Percentiles rank a stretch among this genome's conserved stretches.
Evolutionary conservation across 371 early-diverging fungal species (phyloP).

Genomic region (Mucor indicus): DNA sequence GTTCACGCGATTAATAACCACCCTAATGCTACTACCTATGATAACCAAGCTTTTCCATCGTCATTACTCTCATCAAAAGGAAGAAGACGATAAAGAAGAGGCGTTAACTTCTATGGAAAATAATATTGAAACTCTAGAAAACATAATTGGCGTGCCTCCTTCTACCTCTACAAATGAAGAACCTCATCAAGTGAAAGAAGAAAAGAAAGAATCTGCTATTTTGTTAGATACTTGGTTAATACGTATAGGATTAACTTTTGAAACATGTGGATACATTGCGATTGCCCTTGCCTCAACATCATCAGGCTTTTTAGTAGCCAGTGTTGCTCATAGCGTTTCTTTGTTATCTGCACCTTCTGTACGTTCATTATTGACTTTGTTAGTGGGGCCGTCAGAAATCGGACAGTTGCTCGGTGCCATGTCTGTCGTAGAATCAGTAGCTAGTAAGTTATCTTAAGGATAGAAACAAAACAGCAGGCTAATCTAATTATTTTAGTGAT

Average conservation of each 20-base stretch:
- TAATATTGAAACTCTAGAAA: too few species aligned
- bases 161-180: too few species aligned
- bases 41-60: conserved; percentile 6
- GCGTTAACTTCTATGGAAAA: too few species aligned
- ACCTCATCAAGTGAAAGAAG: too few species aligned
- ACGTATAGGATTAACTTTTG: conserved; percentile 45
- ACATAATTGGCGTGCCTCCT: too few species aligned
- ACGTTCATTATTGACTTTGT: conserved; percentile 35
- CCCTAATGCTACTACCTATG: conserved; percentile 27
- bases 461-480: too few species aligned
- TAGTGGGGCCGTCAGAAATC: conserved; percentile 45
- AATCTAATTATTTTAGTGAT: conserved; percentile 26
- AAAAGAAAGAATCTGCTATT: too few species aligned
- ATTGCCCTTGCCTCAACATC: conserved; percentile 32
- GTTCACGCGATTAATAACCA: conserved; percentile 17
- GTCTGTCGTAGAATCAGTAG: conserved; percentile 48
- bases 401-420: conserved; percentile 50
- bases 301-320: conserved; percentile 32
- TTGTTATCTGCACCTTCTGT: conserved; percentile 45
- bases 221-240: conserved; percentile 51
- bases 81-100: too few species aligned
- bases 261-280: too few species aligned
- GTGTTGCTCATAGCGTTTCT: conserved; percentile 33
- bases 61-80: too few species aligned
- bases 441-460: conserved; percentile 41